phyloP scores from a whole-genome alignment of 1,284 basidiomycete species.

The Pholiota adiposa region DNA sequence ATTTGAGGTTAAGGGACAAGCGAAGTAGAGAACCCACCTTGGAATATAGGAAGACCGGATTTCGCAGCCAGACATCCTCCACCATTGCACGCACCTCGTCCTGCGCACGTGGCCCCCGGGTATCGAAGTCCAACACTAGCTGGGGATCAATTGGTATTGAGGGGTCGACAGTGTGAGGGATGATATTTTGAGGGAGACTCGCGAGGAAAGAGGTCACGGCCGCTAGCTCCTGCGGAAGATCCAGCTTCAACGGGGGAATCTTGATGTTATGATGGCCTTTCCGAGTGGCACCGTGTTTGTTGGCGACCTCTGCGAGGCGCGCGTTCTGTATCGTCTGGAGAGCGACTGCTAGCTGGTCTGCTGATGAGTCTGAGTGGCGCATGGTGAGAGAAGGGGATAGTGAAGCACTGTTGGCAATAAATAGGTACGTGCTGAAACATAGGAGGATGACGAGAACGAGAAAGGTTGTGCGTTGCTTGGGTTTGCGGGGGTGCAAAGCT shows the following conservation, averaged over 20 bases:
- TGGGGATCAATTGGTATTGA: conserved; percentile 72
- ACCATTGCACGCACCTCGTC: conserved; percentile 62
- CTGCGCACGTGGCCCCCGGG: conserved; percentile 55
- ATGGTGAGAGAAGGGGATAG: conserved; percentile 43
- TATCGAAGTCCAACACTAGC: conserved; percentile 85
- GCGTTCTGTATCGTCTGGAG: conserved; percentile 38
- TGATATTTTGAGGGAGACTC: conserved; percentile 77
- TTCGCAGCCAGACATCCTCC: conserved; percentile 68
- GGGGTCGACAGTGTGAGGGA: conserved; percentile 73
- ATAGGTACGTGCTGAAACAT: conserved; percentile 54
- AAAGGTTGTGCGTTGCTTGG: conserved; percentile 52
- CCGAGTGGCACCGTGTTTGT: conserved; percentile 22
- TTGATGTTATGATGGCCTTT: conserved; percentile 29
- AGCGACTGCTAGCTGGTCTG: conserved; percentile 35
- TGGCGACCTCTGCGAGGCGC: conserved; percentile 22
- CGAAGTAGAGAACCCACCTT: conserved; percentile 53
- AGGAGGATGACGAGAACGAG: conserved; percentile 55
- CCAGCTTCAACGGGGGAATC: conserved; percentile 47
- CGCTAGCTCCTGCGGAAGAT: conserved; percentile 71
- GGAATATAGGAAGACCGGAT: conserved; percentile 80
- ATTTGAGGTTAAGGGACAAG: conserved; percentile 3
- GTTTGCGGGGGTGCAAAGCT: conserved; percentile 34
- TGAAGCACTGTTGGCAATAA: conserved; percentile 50
- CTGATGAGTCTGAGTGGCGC: conserved; percentile 35
- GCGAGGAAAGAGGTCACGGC: conserved; percentile 81